Evolutionary conservation across 768 basidiomycete genomes (phyloP).

Genomic region (Peribolospora baueri): DNA sequence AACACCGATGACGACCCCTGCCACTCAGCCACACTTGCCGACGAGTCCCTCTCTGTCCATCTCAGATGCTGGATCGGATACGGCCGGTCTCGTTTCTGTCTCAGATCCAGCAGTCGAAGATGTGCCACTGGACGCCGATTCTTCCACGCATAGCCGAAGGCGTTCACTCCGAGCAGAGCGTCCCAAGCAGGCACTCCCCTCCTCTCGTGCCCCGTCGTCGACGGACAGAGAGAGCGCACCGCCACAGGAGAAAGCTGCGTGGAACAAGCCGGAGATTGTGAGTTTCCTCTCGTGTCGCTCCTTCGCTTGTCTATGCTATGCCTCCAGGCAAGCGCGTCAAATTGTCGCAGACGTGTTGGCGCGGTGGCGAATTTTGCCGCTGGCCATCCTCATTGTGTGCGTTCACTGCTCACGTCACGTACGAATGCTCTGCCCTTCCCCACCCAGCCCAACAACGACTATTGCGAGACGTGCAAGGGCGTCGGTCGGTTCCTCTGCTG

Average conservation of each 20-base stretch:
- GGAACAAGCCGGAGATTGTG: not conserved
- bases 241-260: not conserved
- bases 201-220: too few species aligned
- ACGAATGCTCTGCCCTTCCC: not conserved
- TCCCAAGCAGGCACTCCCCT: too few species aligned
- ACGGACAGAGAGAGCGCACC: too few species aligned
- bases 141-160: too few species aligned
- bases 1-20: too few species aligned
- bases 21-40: too few species aligned
- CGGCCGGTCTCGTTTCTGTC: too few species aligned
- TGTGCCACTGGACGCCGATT: too few species aligned
- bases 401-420: not conserved
- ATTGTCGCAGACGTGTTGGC: not conserved
- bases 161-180: too few species aligned
- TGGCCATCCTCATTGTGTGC: not conserved
- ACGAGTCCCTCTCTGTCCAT: too few species aligned
- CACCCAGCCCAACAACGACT: slow-evolving; percentile 24
- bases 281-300: not conserved
- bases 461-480: slow-evolving; percentile 23
- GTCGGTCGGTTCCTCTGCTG: slow-evolving; percentile 75
- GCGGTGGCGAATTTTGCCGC: not conserved
- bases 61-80: too few species aligned
- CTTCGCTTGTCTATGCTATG: not conserved
- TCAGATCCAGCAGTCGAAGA: too few species aligned
- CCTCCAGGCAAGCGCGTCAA: not conserved